These are phyloP conservation scores for Aspergillus tanneri DNA, from an alignment of 2,329 filamentous ascomycete genomes.

Conservation along the genomic window DNA sequence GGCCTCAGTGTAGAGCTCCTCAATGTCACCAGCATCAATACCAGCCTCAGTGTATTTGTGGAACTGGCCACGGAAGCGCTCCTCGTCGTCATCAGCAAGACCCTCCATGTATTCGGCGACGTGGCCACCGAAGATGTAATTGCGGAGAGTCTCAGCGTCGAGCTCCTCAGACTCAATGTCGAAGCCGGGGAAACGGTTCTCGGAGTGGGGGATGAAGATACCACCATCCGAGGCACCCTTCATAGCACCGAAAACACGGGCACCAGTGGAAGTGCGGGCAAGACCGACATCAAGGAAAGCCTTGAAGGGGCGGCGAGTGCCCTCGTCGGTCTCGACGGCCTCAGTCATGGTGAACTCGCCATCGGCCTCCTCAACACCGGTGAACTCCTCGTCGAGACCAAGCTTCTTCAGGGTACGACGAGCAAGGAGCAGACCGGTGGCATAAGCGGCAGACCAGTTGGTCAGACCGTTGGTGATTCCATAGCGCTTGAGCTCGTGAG, in stretches of 20 bases:
- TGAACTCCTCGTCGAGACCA: constrained; percentile 86
- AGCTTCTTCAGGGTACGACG: constrained; percentile 98
- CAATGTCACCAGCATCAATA: constrained; percentile 90
- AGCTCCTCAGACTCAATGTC: constrained; percentile 98
- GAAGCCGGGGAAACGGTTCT: constrained; percentile 99
- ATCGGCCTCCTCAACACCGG: constrained; percentile 93
- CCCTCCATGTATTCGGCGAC: constrained; percentile 99
- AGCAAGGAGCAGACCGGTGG: constrained; percentile 93
- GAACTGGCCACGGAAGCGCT: constrained; percentile 99
- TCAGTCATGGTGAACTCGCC: constrained; percentile 96
- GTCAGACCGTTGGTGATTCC: constrained; percentile 97
- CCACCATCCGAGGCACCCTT: constrained; percentile 99
- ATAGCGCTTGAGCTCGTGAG: constrained; percentile 97
- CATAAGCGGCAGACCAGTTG: constrained; percentile 99
- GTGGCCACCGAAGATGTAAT: constrained; percentile 99
- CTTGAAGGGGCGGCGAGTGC: constrained; percentile 95
- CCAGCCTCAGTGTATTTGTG: constrained; percentile 96
- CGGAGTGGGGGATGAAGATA: constrained; percentile 94
- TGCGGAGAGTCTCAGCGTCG: constrained; percentile 92
- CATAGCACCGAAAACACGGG: constrained; percentile 98
- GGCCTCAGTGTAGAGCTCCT: constrained; percentile 93
- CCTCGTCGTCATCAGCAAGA: constrained; percentile 98
- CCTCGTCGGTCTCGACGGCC: constrained; percentile 85
- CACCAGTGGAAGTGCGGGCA: constrained; percentile 93
- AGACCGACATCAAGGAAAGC: constrained; percentile 98